These are phyloP conservation scores for Conoideocrella luteorostrata DNA, from an alignment of 2,329 filamentous ascomycete species.

Conservation along the genomic window DNA sequence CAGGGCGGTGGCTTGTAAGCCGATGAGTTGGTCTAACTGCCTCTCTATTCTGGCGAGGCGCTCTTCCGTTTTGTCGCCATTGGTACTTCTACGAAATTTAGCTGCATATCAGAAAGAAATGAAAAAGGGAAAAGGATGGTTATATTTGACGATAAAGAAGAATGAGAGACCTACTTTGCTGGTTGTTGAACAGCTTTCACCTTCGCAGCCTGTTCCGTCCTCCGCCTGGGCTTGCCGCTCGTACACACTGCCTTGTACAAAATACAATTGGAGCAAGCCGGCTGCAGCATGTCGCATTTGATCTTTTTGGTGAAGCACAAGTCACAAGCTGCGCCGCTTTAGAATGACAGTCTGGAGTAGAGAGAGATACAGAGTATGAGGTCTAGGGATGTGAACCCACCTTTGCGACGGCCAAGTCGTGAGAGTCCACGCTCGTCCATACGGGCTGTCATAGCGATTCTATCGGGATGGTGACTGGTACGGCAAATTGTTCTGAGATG, in stretches of 20 bases:
- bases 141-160: too few species aligned
- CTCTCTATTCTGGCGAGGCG: conserved; percentile 25
- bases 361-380: too few species aligned
- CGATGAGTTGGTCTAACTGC: conserved; percentile 25
- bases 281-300: conserved; percentile 38
- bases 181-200: not conserved
- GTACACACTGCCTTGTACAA: conserved; percentile 35
- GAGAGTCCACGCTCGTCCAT: not conserved
- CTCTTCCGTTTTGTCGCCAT: conserved; percentile 13
- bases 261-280: conserved; percentile 36
- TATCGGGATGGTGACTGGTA: too few species aligned
- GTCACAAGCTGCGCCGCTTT: conserved; percentile 29
- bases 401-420: conserved; percentile 5
- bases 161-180: not conserved
- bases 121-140: too few species aligned
- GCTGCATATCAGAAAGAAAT: too few species aligned
- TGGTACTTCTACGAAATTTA: too few species aligned
- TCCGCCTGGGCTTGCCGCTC: conserved; percentile 19
- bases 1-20: conserved; percentile 5
- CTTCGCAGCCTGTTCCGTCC: conserved; percentile 9
- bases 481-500: too few species aligned
- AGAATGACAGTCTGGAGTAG: too few species aligned
- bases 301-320: conserved; percentile 41
- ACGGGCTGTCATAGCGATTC: not conserved
- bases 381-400: too few species aligned